Conservation (phyloP, 1,284 basidiomycete species). For the Melampsora larici-populina region DNA sequence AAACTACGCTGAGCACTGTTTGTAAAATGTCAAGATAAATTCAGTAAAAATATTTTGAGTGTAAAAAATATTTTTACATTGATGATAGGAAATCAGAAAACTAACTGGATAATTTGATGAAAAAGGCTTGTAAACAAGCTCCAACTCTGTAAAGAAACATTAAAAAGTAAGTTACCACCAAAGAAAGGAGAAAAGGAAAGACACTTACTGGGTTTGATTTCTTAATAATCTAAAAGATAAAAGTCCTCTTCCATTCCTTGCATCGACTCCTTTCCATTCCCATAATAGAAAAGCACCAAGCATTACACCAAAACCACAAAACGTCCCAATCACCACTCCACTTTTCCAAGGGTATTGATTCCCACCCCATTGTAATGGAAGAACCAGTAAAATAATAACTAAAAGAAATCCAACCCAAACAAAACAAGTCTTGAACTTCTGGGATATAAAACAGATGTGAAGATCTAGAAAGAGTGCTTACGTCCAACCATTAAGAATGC, state of each 20-base stretch:
- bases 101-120: background rate
- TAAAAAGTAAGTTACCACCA: too few relatives aligned
- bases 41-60: background rate
- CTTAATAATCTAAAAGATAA: background rate
- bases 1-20: background rate
- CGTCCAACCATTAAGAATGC: conserved; percentile 1
- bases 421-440: too few relatives aligned
- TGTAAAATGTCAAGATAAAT: background rate
- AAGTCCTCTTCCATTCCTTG: background rate
- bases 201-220: background rate
- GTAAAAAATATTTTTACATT: background rate
- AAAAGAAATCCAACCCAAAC: background rate
- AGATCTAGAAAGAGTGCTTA: background rate
- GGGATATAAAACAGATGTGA: background rate
- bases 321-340: background rate
- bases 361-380: background rate
- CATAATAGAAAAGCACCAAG: background rate
- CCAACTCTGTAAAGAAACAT: background rate
- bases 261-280: conserved; percentile 3
- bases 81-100: background rate
- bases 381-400: background rate
- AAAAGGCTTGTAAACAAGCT: background rate
- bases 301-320: background rate
- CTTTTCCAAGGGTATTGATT: background rate
- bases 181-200: background rate